Evolutionary conservation across 768 basidiomycete genomes (phyloP).

Genomic region (Boletus reticulatus): DNA sequence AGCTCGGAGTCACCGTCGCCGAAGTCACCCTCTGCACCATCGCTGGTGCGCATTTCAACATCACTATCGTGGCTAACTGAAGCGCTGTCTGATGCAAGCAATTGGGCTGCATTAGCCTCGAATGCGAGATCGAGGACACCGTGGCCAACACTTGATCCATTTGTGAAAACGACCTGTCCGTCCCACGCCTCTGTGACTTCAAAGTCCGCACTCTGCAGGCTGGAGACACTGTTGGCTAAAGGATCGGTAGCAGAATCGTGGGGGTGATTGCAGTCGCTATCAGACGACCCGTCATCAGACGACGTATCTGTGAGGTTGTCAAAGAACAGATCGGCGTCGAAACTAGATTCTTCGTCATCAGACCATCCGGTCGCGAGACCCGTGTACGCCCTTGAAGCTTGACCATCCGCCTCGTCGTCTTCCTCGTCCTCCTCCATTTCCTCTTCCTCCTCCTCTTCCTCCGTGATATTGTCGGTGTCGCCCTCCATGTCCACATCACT

Average conservation of each 20-base stretch:
- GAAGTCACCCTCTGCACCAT: slow-evolving; percentile 25
- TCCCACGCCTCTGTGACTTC: slow-evolving; percentile 74
- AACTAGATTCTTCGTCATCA: slow-evolving; percentile 71
- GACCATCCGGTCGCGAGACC: slow-evolving; percentile 78
- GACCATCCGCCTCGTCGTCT: slow-evolving; percentile 48
- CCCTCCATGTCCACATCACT: slow-evolving; percentile 66
- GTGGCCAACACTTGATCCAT: slow-evolving; percentile 48
- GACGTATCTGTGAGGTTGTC: slow-evolving; percentile 67
- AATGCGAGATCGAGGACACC: slow-evolving; percentile 67
- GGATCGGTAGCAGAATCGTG: slow-evolving; percentile 32
- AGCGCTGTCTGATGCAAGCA: slow-evolving; percentile 47
- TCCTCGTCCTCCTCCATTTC: slow-evolving; percentile 40
- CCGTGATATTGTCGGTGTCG: slow-evolving; percentile 55
- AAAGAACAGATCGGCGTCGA: slow-evolving; percentile 85
- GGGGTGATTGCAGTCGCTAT: slow-evolving; percentile 47
- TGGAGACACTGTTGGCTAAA: slow-evolving; percentile 28
- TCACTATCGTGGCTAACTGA: slow-evolving; percentile 54
- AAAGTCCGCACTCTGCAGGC: slow-evolving; percentile 41
- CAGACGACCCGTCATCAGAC: slow-evolving; percentile 34
- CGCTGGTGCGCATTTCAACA: slow-evolving; percentile 43
- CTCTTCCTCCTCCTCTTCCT: slow-evolving; percentile 52
- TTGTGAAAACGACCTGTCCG: slow-evolving; percentile 72
- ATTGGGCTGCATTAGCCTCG: slow-evolving; percentile 56
- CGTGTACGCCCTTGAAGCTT: slow-evolving; percentile 43
- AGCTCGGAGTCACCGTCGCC: slow-evolving; percentile 48